Evolutionary conservation across 1,139 yeast species (phyloP).

Genomic region (Blastobotrys raffinosifermentans): DNA sequence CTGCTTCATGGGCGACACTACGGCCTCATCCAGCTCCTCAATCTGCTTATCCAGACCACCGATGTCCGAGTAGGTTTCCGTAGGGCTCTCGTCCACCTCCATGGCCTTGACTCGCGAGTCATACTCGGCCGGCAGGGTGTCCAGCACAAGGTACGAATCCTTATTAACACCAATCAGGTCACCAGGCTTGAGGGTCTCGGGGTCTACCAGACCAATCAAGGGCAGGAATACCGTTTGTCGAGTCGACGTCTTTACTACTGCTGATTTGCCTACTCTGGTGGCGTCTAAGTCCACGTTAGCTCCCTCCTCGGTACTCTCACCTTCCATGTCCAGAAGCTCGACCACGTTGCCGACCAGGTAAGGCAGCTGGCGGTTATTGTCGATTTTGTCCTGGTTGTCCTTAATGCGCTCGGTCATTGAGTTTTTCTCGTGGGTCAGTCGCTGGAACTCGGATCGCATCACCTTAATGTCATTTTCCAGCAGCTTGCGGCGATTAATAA

Average conservation of each 20-base stretch:
- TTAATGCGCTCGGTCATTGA: slow-evolving; percentile 92
- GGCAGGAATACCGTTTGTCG: slow-evolving; percentile 97
- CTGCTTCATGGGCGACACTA: slow-evolving; percentile 96
- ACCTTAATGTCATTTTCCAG: slow-evolving; percentile 95
- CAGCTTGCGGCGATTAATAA: slow-evolving; percentile 77
- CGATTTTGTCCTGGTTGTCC: slow-evolving; percentile 94
- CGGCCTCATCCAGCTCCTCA: slow-evolving; percentile 96
- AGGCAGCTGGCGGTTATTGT: slow-evolving; percentile 92
- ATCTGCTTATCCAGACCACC: slow-evolving; percentile 98
- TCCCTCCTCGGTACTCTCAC: slow-evolving; percentile 85
- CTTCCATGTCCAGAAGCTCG: slow-evolving; percentile 85
- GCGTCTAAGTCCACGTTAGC: slow-evolving; percentile 94
- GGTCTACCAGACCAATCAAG: slow-evolving; percentile 90
- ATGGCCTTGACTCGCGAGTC: slow-evolving; percentile 97
- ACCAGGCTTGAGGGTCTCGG: slow-evolving; percentile 82
- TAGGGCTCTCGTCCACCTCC: slow-evolving; percentile 99
- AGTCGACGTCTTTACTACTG: slow-evolving; percentile 95
- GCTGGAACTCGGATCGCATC: slow-evolving; percentile 86
- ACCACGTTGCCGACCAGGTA: slow-evolving; percentile 97
- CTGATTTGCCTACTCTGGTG: slow-evolving; percentile 90
- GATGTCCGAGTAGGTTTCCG: slow-evolving; percentile 92
- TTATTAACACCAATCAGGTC: slow-evolving; percentile 97
- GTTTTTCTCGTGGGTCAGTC: slow-evolving; percentile 86
- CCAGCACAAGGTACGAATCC: slow-evolving; percentile 89
- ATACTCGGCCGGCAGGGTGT: slow-evolving; percentile 93